These are phyloP conservation scores for Colletotrichum sidae DNA, from an alignment of 2,329 filamentous ascomycete genomes.

Conservation along the genomic window DNA sequence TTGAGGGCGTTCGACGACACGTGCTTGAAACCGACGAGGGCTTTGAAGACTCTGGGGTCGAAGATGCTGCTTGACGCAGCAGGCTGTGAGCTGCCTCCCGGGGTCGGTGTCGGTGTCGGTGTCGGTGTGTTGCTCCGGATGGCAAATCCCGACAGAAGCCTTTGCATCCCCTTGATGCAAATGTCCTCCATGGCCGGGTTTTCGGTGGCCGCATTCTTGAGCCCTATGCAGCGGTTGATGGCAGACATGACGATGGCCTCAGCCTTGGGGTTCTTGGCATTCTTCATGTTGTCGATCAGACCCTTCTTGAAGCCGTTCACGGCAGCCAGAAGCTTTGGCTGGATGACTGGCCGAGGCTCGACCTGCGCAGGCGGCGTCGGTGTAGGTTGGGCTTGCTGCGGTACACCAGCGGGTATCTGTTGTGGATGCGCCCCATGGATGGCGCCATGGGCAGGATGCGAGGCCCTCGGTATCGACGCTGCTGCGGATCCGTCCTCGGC, in stretches of 20 bases:
- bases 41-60: constrained; percentile 54
- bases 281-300: constrained; percentile 58
- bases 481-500: constrained; percentile 37
- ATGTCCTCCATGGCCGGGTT: constrained; percentile 61
- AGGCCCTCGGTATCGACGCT: constrained; percentile 20
- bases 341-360: constrained; percentile 51
- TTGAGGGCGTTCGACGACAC: constrained; percentile 57
- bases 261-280: constrained; percentile 54
- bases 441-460: constrained; percentile 27
- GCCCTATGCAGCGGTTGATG: constrained; percentile 62
- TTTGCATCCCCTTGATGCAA: constrained; percentile 55
- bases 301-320: constrained; percentile 60
- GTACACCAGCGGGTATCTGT: constrained; percentile 31
- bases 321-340: constrained; percentile 55
- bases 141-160: constrained; percentile 57
- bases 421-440: constrained; percentile 26
- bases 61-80: constrained; percentile 40
- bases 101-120: constrained; percentile 35
- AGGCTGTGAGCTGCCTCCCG: constrained; percentile 40
- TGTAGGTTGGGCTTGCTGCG: constrained; percentile 33
- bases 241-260: constrained; percentile 65
- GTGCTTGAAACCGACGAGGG: constrained; percentile 58
- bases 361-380: constrained; percentile 33
- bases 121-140: constrained; percentile 48
- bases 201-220: constrained; percentile 57